Base-by-base conservation (phyloP, 148 eudicot species). In the Bassia scoparia region DNA sequence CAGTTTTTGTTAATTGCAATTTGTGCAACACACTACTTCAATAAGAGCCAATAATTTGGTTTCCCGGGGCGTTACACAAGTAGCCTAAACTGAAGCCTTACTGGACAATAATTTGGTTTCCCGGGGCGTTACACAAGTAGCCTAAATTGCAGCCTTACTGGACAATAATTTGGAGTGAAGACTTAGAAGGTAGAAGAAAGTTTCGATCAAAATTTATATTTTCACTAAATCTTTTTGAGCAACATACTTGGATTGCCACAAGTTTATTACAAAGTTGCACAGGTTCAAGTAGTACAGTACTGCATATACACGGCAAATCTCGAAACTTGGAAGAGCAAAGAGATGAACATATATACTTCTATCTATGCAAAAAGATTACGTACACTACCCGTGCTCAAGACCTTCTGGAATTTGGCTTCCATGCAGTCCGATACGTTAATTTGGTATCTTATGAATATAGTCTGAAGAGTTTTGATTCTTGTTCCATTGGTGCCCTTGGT, bases 261-360 rank as follows among this genome's bases (percentile, higher is more conserved):
- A 43, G 52, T 72, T 71, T 56, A 55, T n/a, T 72, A 72, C 67
- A 30, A 60, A 29, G 26, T n/a, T 60, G 53, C 49, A 24, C 53
- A 44, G 41, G 21, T 46, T 55, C 26, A n/a, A 13, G 58, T 23
- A 4, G 27, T 68, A 37, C 27, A 37, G 26, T 12, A 44, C 54
- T 41, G 29, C 37, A 41, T 71, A 46, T 29, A 60, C 44, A 60
- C 3, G 60, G 43, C 41, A 60, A 17, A 44, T 5, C 66, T 17
- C 30, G 53, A 43, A 66, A 66, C 52, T 24, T 66, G 46, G 46
- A 15, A 53, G 13, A 66, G 69, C 52, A 44, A 38, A 66, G 53
- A 5, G 34, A 12, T n/a, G 23, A 34, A 35, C 68, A 38, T 11
- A 64, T 24, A 20, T n/a, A n/a, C n/a, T n/a, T 13, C 13, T n/a